Evolutionary conservation across 495 filamentous ascomycete genomes (phyloP).

Genomic region (Clavariopsis aquatica): DNA sequence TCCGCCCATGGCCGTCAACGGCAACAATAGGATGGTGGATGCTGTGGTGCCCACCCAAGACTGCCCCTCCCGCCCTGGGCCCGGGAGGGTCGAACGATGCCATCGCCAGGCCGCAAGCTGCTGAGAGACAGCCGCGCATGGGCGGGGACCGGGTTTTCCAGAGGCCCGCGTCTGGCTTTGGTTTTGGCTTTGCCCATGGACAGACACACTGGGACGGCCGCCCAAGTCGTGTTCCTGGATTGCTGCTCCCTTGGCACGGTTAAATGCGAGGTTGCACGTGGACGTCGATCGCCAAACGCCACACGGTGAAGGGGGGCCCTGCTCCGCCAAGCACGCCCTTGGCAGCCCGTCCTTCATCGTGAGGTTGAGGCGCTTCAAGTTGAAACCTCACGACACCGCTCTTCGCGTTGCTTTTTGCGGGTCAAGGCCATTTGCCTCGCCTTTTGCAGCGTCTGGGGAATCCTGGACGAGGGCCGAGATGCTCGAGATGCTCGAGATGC

Average conservation of each 20-base stretch:
- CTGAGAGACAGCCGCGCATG: too few species aligned
- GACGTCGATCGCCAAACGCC: slow-evolving; percentile 27
- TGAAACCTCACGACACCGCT: slow-evolving; percentile 1
- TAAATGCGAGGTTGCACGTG: slow-evolving; percentile 28
- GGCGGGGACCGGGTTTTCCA: background rate
- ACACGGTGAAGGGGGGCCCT: slow-evolving; percentile 18
- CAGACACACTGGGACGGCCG: background rate
- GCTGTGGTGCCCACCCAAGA: too few species aligned
- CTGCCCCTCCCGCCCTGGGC: too few species aligned
- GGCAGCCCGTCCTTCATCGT: background rate
- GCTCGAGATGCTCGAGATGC: too few species aligned
- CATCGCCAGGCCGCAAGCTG: too few species aligned
- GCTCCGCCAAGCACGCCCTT: background rate
- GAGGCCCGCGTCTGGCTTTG: too few species aligned
- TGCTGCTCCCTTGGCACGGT: slow-evolving; percentile 11
- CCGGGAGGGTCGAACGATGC: too few species aligned
- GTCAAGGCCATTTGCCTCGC: too few species aligned
- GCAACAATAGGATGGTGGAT: too few species aligned
- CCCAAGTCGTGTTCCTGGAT: slow-evolving; percentile 10
- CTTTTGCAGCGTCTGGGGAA: too few species aligned
- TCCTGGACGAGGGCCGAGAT: background rate
- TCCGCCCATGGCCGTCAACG: background rate
- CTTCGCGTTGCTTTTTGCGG: slow-evolving; percentile 7
- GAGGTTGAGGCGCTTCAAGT: background rate
- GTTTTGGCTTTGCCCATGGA: too few species aligned